Percentiles rank a stretch among this genome's conserved stretches.
phyloP scores from a whole-genome alignment of 2,329 filamentous ascomycete species.

The Aspergillus luchuensis region DNA sequence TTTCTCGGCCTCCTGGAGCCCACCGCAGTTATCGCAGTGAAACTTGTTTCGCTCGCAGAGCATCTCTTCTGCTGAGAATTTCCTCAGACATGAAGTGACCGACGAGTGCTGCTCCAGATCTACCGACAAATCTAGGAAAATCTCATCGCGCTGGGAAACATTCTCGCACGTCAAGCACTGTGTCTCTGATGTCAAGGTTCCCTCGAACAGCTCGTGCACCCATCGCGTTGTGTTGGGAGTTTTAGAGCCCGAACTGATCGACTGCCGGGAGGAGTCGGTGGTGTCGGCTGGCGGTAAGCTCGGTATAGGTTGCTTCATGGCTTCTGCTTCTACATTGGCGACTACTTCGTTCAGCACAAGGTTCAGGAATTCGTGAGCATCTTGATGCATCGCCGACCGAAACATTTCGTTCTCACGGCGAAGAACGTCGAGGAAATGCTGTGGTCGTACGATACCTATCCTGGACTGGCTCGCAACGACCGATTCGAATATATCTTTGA shows the following conservation, averaged over 20 bases:
- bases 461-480: constrained; percentile 78
- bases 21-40: constrained; percentile 95
- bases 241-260: constrained; percentile 53
- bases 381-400: constrained; percentile 93
- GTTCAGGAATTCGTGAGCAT: constrained; percentile 96
- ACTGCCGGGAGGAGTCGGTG: constrained; percentile 50
- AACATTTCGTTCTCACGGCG: constrained; percentile 97
- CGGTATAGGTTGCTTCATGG: constrained; percentile 44
- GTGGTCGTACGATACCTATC: constrained; percentile 87
- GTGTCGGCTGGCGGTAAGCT: constrained; percentile 56
- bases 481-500: constrained; percentile 95
- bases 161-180: constrained; percentile 96
- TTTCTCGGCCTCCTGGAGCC: constrained; percentile 96
- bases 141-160: constrained; percentile 90
- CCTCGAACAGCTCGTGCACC: constrained; percentile 98
- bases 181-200: constrained; percentile 90
- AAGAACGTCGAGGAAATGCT: constrained; percentile 90
- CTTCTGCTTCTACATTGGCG: constrained; percentile 86
- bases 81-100: constrained; percentile 89
- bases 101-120: constrained; percentile 94
- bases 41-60: constrained; percentile 98
- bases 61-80: constrained; percentile 98
- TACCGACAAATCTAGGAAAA: constrained; percentile 93
- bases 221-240: constrained; percentile 74
- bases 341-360: constrained; percentile 95